Conservation (phyloP, 352 stramenopile genomes). For the Pythium pectinolyticum region DNA sequence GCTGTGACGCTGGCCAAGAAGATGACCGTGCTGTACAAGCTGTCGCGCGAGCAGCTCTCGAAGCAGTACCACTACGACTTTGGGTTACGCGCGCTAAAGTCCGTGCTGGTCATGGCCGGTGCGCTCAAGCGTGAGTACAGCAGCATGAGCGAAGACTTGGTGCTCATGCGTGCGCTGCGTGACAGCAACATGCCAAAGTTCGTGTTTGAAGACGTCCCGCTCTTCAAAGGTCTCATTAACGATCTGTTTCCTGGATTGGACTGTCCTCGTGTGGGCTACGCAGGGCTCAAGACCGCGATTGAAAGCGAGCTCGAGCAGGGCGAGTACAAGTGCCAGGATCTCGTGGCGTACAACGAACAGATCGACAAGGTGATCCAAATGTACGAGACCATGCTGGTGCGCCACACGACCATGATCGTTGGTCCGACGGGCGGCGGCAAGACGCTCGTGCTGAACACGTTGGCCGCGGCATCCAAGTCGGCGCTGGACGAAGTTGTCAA, state of each 20-base stretch:
- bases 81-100: slow-evolving; percentile 92
- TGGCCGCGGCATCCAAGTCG: slow-evolving; percentile 81
- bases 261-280: slow-evolving; percentile 92
- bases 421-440: slow-evolving; percentile 93
- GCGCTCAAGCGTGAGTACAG: slow-evolving; percentile 92
- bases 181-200: slow-evolving; percentile 98
- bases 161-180: slow-evolving; percentile 94
- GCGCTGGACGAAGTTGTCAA: slow-evolving; percentile 91
- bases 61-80: slow-evolving; percentile 97
- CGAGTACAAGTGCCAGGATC: slow-evolving; percentile 72
- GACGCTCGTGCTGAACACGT: slow-evolving; percentile 89
- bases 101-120: slow-evolving; percentile 93
- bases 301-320: slow-evolving; percentile 78
- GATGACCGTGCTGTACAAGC: slow-evolving; percentile 95
- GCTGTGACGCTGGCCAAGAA: slow-evolving; percentile 90
- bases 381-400: slow-evolving; percentile 96
- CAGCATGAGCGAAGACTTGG: slow-evolving; percentile 92
- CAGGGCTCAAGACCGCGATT: slow-evolving; percentile 87
- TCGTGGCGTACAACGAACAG: slow-evolving; percentile 80
- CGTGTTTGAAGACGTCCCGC: slow-evolving; percentile 94
- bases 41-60: slow-evolving; percentile 93
- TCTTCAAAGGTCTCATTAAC: slow-evolving; percentile 95
- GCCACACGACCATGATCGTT: slow-evolving; percentile 96
- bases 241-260: slow-evolving; percentile 94
- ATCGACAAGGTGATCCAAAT: slow-evolving; percentile 98